These are phyloP conservation scores for Plasmopara muralis DNA, from an alignment of 352 stramenopile genomes.

Conservation along the genomic window DNA sequence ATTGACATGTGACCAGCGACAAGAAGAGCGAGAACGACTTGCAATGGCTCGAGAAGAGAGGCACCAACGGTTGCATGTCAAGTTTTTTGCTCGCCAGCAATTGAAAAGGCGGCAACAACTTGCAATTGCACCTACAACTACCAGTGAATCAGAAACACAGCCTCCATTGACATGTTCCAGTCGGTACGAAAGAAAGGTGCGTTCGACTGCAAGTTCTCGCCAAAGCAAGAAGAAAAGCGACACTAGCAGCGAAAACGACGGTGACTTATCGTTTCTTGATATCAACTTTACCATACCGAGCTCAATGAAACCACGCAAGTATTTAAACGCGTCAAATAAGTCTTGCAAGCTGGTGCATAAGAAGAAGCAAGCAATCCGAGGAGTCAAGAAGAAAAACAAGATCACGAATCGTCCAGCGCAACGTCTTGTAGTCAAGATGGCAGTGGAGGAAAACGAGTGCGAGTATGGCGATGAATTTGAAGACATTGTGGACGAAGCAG, in stretches of 20 bases:
- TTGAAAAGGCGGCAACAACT: conserved; percentile 11
- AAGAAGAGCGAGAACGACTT: conserved; percentile 55
- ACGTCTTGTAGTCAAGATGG: background rate
- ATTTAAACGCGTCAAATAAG: conserved; percentile 16
- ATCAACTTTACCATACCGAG: conserved; percentile 38
- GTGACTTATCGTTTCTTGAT: conserved; percentile 41
- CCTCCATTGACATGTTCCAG: conserved; percentile 9
- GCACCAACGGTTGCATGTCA: conserved; percentile 39
- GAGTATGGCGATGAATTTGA: conserved; percentile 81
- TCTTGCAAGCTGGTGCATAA: background rate
- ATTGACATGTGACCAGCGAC: conserved; percentile 45
- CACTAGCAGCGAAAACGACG: conserved; percentile 20
- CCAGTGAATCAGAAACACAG: conserved; percentile 13
- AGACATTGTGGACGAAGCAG: conserved; percentile 65
- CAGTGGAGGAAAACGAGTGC: conserved; percentile 35
- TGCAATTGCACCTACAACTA: conserved; percentile 9
- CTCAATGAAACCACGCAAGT: conserved; percentile 25
- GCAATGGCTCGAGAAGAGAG: conserved; percentile 71
- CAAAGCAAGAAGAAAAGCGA: conserved; percentile 9
- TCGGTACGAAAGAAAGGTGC: conserved; percentile 2
- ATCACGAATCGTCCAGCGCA: background rate
- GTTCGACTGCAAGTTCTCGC: conserved; percentile 5
- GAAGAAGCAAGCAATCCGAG: conserved; percentile 7
- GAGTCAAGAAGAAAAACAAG: conserved; percentile 2
- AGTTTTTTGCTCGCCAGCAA: conserved; percentile 29